Evolutionary conservation across 2,329 filamentous ascomycete genomes (phyloP).

Genomic region (Aspergillus oerlinghausenensis): DNA sequence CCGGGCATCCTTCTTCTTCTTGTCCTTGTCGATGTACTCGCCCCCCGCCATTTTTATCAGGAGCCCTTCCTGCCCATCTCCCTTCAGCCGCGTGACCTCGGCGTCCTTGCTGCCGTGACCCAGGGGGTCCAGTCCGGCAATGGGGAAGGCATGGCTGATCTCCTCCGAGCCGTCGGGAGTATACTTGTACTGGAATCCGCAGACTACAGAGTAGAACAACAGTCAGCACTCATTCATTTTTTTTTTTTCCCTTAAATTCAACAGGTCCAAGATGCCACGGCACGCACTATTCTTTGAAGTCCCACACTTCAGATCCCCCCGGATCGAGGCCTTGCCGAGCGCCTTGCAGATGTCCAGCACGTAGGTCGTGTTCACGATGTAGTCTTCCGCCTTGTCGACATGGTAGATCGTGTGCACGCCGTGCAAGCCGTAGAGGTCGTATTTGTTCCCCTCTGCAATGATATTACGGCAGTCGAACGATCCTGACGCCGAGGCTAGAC

Average conservation of each 20-base stretch:
- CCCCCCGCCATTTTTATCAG: constrained; percentile 63
- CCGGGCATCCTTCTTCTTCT: constrained; percentile 52
- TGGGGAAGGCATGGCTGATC: constrained; percentile 60
- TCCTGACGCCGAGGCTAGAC: constrained; percentile 25
- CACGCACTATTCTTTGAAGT: constrained; percentile 33
- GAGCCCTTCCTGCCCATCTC: constrained; percentile 65
- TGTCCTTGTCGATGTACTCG: constrained; percentile 44
- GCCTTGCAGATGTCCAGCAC: constrained; percentile 34
- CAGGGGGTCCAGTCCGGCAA: constrained; percentile 66
- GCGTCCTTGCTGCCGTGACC: constrained; percentile 51
- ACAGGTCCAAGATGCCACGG: background rate
- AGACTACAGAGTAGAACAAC: constrained; percentile 68
- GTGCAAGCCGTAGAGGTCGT: constrained; percentile 35
- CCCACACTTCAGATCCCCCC: constrained; percentile 26
- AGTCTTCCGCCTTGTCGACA: constrained; percentile 23
- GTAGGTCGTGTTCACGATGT: constrained; percentile 33
- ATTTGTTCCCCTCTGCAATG: constrained; percentile 33
- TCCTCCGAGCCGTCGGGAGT: constrained; percentile 45
- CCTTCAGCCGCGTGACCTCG: constrained; percentile 61
- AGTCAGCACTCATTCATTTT: background rate
- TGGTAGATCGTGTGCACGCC: constrained; percentile 36
- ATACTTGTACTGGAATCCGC: constrained; percentile 62
- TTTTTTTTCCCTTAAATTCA: background rate
- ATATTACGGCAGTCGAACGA: constrained; percentile 37
- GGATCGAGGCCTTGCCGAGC: constrained; percentile 24